A percentile compares a stretch with the other conserved stretches of the same genome.
These are phyloP conservation scores for Komagataella populi DNA, from an alignment of 805 yeast species.

Conservation along the genomic window DNA sequence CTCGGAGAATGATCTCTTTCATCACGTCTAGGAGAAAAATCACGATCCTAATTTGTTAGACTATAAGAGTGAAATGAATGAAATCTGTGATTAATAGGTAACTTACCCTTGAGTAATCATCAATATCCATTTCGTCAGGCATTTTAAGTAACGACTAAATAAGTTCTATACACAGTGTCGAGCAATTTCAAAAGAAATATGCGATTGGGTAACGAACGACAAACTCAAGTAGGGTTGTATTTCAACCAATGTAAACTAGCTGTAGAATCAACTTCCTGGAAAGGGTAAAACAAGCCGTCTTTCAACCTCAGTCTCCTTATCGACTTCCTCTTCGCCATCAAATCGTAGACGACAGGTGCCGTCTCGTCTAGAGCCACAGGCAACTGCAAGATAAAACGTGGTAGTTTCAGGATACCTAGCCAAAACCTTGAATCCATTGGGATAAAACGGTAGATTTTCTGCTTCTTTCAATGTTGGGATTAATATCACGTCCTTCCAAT, in stretches of 20 bases:
- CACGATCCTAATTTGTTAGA: not conserved
- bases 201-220: not conserved
- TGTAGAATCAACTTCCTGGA: conserved; percentile 21
- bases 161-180: not conserved
- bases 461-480: conserved; percentile 45
- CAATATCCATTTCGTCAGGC: conserved; percentile 51
- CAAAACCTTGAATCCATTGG: conserved; percentile 68
- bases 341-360: conserved; percentile 70
- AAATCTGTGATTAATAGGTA: not conserved
- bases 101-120: conserved; percentile 49
- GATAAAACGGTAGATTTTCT: conserved; percentile 33
- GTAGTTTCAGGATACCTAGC: conserved; percentile 97
- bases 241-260: too few relatives aligned
- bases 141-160: conserved; percentile 14
- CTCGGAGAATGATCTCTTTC: not conserved
- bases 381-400: conserved; percentile 91
- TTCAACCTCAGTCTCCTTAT: conserved; percentile 88
- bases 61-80: not conserved
- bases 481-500: conserved; percentile 63
- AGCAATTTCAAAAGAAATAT: not conserved
- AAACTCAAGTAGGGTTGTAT: not conserved
- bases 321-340: conserved; percentile 95
- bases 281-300: conserved; percentile 72
- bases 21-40: not conserved
- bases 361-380: conserved; percentile 61